Conservation (phyloP, 768 basidiomycete genomes). For the Ramaria sp. region DNA sequence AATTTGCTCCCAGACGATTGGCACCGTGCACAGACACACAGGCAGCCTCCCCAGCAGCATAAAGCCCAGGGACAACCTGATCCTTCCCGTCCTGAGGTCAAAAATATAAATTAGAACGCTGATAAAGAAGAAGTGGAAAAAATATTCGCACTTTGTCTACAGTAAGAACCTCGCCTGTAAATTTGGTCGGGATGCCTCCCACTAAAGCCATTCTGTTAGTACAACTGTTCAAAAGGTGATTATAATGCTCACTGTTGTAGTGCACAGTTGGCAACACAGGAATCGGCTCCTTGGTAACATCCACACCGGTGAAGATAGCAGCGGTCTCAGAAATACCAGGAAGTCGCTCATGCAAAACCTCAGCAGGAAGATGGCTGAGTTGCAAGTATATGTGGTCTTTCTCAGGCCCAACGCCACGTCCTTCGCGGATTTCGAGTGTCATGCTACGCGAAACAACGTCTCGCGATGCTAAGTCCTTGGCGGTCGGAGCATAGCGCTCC, state of each 20-base stretch:
- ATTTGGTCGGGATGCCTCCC: conserved; percentile 99
- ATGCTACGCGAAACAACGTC: conserved; percentile 99
- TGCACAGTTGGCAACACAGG: conserved; percentile 97
- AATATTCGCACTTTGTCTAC: conserved; percentile 41
- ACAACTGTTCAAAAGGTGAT: not conserved
- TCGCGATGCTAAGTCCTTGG: conserved; percentile 98
- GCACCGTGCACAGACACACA: conserved; percentile 99
- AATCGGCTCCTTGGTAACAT: conserved; percentile 99
- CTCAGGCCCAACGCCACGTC: conserved; percentile 96
- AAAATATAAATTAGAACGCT: not conserved
- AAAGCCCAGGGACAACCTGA: conserved; percentile 88
- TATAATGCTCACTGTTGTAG: conserved; percentile 76
- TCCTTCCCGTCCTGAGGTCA: conserved; percentile 65
- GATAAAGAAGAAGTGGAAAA: no score
- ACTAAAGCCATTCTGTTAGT: conserved; percentile 35
- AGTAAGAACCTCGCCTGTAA: conserved; percentile 95
- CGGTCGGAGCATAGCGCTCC: conserved; percentile 99
- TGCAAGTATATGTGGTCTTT: conserved; percentile 97
- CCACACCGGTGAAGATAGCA: conserved; percentile 96
- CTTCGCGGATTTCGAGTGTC: conserved; percentile 98
- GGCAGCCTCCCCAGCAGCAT: conserved; percentile 97
- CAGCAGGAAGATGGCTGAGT: conserved; percentile 92
- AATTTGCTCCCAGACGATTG: conserved; percentile 99
- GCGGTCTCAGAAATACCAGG: conserved; percentile 99
- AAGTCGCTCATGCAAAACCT: conserved; percentile 90